Percentiles rank a stretch among this genome's conserved stretches.
Evolutionary conservation across 805 yeast species (phyloP).

Genomic region (Lipomyces sp.): DNA sequence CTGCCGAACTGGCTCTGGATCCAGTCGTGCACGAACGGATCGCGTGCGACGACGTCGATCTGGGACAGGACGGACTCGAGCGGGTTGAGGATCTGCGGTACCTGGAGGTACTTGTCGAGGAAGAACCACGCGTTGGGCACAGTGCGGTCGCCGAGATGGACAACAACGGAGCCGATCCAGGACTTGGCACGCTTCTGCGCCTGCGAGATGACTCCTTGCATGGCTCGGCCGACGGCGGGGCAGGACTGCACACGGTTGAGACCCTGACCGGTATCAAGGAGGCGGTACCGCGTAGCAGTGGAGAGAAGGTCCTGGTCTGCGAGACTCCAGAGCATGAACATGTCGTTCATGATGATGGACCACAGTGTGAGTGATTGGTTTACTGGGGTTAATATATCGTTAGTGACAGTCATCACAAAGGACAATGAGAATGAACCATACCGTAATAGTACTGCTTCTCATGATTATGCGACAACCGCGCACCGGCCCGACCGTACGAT

Average conservation of each 20-base stretch:
- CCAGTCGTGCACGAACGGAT: constrained; percentile 49
- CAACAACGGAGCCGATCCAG: constrained; percentile 80
- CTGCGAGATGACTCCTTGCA: constrained; percentile 65
- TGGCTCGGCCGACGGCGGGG: constrained; percentile 63
- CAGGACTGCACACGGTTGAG: constrained; percentile 72
- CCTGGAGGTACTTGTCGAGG: constrained; percentile 75
- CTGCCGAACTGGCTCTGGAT: constrained; percentile 58
- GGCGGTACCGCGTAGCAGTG: constrained; percentile 49
- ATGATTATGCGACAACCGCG: constrained; percentile 71
- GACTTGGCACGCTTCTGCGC: constrained; percentile 56
- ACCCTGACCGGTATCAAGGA: constrained; percentile 78
- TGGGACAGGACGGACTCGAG: constrained; percentile 56
- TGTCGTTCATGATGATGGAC: constrained; percentile 74
- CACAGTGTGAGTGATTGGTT: constrained; percentile 70
- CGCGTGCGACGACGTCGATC: constrained; percentile 53
- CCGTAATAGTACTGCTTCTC: constrained; percentile 63
- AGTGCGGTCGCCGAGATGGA: constrained; percentile 77
- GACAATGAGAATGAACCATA: neutral
- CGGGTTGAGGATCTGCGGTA: constrained; percentile 73
- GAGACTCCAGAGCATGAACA: constrained; percentile 71
- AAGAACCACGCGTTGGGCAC: constrained; percentile 81
- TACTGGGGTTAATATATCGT: constrained; percentile 40
- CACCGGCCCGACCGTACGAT: constrained; percentile 61
- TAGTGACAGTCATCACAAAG: neutral
- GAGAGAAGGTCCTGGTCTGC: constrained; percentile 71